Evolutionary conservation across 2,329 filamentous ascomycete genomes (phyloP).

Genomic region (Neonectria ditissima): DNA sequence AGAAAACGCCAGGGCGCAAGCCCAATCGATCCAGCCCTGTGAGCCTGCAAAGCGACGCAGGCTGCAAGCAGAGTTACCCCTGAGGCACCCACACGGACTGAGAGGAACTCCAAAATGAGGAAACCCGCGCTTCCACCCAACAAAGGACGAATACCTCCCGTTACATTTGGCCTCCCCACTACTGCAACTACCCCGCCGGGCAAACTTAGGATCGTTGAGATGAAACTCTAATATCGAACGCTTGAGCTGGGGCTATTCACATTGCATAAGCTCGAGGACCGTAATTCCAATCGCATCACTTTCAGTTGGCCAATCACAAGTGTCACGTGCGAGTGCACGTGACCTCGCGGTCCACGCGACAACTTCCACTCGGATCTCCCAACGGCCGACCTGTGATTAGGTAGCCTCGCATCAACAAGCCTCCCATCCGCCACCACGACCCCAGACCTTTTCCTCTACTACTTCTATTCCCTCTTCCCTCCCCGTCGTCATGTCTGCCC

Average conservation of each 20-base stretch:
- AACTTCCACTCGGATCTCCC: constrained; percentile 4
- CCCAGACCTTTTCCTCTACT: background rate
- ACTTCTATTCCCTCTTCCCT: background rate
- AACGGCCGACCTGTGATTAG: background rate
- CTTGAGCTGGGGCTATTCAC: constrained; percentile 16
- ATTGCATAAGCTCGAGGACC: background rate
- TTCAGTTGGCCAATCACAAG: background rate
- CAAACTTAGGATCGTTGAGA: constrained; percentile 15
- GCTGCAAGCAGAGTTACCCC: background rate
- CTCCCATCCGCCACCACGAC: constrained; percentile 6
- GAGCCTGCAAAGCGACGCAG: constrained; percentile 6
- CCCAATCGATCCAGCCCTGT: constrained; percentile 19
- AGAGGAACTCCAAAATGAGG: background rate
- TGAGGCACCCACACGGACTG: background rate
- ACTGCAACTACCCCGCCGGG: constrained; percentile 10
- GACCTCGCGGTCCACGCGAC: background rate
- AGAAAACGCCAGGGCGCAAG: constrained; percentile 22
- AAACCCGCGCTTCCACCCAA: constrained; percentile 4
- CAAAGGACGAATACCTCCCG: constrained; percentile 1
- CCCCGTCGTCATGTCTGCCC: constrained; percentile 44
- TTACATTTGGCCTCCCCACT: constrained; percentile 8
- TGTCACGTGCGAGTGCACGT: constrained; percentile 15
- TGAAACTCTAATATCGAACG: constrained; percentile 25
- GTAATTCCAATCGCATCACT: constrained; percentile 7
- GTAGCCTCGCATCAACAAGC: constrained; percentile 6